These are phyloP conservation scores for Neurospora sp. DNA, from an alignment of 495 filamentous ascomycete genomes.

Conservation along the genomic window DNA sequence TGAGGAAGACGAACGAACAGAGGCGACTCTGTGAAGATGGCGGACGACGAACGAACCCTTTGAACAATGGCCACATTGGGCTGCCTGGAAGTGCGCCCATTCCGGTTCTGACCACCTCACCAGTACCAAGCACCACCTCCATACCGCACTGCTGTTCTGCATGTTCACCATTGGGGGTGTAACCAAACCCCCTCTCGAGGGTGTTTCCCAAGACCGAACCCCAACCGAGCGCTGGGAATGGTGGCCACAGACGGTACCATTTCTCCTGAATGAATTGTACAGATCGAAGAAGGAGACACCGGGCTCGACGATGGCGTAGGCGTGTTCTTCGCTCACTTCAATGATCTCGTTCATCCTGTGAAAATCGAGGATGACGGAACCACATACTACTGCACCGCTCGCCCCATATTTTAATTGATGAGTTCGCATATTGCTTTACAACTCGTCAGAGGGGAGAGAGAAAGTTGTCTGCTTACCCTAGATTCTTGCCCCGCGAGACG, in stretches of 20 bases:
- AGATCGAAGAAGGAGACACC: slow-evolving; percentile 46
- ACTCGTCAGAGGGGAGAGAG: too few relatives aligned
- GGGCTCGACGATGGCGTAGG: slow-evolving; percentile 41
- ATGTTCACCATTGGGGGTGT: slow-evolving; percentile 39
- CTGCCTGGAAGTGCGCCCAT: slow-evolving; percentile 32
- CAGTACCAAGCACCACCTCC: slow-evolving; percentile 39
- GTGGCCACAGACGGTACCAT: slow-evolving; percentile 39
- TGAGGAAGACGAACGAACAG: not conserved
- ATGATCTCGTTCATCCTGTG: slow-evolving; percentile 24
- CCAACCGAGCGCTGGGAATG: slow-evolving; percentile 42
- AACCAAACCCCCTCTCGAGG: slow-evolving; percentile 29
- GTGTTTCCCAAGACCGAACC: slow-evolving; percentile 46
- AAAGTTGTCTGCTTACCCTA: too few relatives aligned
- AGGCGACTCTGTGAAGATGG: not conserved
- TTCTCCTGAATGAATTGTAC: slow-evolving; percentile 34
- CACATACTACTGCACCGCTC: too few relatives aligned
- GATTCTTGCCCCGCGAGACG: too few relatives aligned
- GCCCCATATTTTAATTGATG: too few relatives aligned
- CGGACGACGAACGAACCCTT: not conserved
- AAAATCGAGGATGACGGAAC: too few relatives aligned
- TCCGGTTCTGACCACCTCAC: slow-evolving; percentile 36
- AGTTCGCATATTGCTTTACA: too few relatives aligned
- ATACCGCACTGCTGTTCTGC: slow-evolving; percentile 36
- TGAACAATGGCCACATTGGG: slow-evolving; percentile 15
- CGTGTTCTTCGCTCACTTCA: slow-evolving; percentile 41